Evolutionary conservation across 805 yeast species (phyloP).

Genomic region (Candida taoyuanica): DNA sequence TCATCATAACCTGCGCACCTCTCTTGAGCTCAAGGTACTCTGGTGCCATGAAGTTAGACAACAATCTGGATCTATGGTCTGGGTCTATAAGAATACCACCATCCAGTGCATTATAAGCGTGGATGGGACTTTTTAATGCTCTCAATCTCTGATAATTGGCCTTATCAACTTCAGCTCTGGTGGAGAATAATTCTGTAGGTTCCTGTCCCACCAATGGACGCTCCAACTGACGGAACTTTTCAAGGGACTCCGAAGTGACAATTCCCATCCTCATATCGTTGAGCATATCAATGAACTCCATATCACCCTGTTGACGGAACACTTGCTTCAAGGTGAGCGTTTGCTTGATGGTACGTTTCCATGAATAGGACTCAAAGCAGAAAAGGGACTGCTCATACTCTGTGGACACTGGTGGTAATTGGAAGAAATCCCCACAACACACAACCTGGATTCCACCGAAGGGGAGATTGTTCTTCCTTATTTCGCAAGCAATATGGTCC

Average conservation of each 20-base stretch:
- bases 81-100: slow-evolving; percentile 43
- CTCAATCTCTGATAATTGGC: slow-evolving; percentile 53
- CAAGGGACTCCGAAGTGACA: slow-evolving; percentile 43
- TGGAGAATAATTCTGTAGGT: slow-evolving; percentile 73
- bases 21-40: slow-evolving; percentile 50
- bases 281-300: slow-evolving; percentile 64
- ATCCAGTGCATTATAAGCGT: slow-evolving; percentile 48
- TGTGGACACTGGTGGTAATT: slow-evolving; percentile 63
- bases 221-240: slow-evolving; percentile 46
- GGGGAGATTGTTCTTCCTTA: slow-evolving; percentile 46
- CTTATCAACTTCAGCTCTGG: slow-evolving; percentile 63
- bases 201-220: slow-evolving; percentile 56
- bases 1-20: slow-evolving; percentile 81
- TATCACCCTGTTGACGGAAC: slow-evolving; percentile 75
- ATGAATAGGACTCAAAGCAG: slow-evolving; percentile 61
- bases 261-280: slow-evolving; percentile 68
- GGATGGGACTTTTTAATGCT: slow-evolving; percentile 39
- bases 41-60: slow-evolving; percentile 62
- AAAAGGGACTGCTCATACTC: slow-evolving; percentile 35
- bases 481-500: slow-evolving; percentile 50
- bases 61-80: slow-evolving; percentile 38
- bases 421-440: slow-evolving; percentile 79
- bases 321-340: slow-evolving; percentile 61
- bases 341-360: slow-evolving; percentile 53
- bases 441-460: slow-evolving; percentile 81